Evolutionary conservation across 75 land plant genomes (phyloP), one percentile per base, ranked within the genome.

Genomic region (Picea sitchensis): DNA sequence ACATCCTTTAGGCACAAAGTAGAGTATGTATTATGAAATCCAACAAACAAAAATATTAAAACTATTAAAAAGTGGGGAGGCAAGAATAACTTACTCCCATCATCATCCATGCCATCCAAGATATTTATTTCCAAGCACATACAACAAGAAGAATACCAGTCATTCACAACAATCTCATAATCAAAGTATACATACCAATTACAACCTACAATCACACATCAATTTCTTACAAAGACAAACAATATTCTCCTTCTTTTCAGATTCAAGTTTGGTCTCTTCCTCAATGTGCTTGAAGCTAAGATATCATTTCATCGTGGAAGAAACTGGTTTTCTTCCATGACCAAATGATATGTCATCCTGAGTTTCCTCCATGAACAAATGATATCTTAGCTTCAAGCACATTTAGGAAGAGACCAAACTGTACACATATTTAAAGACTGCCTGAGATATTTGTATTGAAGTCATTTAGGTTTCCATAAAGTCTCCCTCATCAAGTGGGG

Each of bases 71-170:
- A 26, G 38, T 58, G 15, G 65, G 20, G 9, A 26, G 11, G 72
- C 13, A 71, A 84, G 73, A 58, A n/a, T 2, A 63, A 85, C 93
- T 91, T 79, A 91, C 93, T 91, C 88, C 89, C 93, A 86, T 88
- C 88, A 72, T 91, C 93, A 81, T 91, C 91, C 91, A 91, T 88
- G 58, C 87, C 88, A 77, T 88, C 91, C 77, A 91, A 91, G 85
- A 88, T 84, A 90, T 91, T 20, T 31, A 23, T 14, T 71, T 44
- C 41, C 69, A 80, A 36, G 51, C 30, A 62, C 65, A 80, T 21
- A 20, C 31, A 65, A 72, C 47, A 74, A 60, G 14, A 44, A 57
- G 58, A n/a, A 44, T 5, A 30, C 56, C 31, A 2, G 1, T 20
- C 21, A 74, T 3, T 15, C 51, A 23, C 32, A 75, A 76, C 17